A percentile compares a stretch with the other conserved stretches of the same genome.
phyloP scores from a whole-genome alignment of 2,329 filamentous ascomycete species.

The Fusarium mexicanum region DNA sequence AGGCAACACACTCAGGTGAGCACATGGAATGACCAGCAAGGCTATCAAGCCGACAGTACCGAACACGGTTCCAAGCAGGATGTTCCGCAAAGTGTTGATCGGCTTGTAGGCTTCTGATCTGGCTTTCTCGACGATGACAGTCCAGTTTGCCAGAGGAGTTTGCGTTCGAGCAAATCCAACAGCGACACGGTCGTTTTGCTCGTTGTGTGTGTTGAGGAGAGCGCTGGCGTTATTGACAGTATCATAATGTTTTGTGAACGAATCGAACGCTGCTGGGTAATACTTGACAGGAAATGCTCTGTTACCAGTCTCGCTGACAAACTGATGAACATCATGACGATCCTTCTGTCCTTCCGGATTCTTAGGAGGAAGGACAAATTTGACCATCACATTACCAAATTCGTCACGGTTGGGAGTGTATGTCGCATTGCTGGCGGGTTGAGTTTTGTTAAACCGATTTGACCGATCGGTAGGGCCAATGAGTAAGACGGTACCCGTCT shows the following conservation, averaged over 20 bases:
- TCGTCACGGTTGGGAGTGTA: constrained; percentile 50
- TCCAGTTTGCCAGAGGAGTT: constrained; percentile 80
- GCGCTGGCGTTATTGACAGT: constrained; percentile 74
- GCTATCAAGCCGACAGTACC: constrained; percentile 79
- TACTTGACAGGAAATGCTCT: constrained; percentile 65
- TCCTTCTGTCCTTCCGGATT: constrained; percentile 51
- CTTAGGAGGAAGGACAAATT: constrained; percentile 69
- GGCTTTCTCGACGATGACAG: constrained; percentile 80
- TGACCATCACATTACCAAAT: constrained; percentile 59
- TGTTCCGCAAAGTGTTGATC: constrained; percentile 78
- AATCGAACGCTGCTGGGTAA: constrained; percentile 71
- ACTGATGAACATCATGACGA: constrained; percentile 55
- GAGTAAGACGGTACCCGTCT: constrained; percentile 75
- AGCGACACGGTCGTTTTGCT: constrained; percentile 74
- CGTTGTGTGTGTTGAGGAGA: constrained; percentile 75
- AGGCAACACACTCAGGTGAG: constrained; percentile 82
- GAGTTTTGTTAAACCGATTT: constrained; percentile 67
- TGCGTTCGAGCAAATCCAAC: constrained; percentile 81
- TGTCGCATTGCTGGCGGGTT: constrained; percentile 58
- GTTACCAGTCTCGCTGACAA: constrained; percentile 52
- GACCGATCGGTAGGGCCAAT: constrained; percentile 73
- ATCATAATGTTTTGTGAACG: constrained; percentile 63
- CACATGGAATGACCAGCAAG: constrained; percentile 78
- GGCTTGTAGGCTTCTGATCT: constrained; percentile 79
- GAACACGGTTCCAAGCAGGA: constrained; percentile 86